Base-by-base conservation (phyloP, 495 filamentous ascomycete genomes). In the Aspergillus conjunctus region DNA sequence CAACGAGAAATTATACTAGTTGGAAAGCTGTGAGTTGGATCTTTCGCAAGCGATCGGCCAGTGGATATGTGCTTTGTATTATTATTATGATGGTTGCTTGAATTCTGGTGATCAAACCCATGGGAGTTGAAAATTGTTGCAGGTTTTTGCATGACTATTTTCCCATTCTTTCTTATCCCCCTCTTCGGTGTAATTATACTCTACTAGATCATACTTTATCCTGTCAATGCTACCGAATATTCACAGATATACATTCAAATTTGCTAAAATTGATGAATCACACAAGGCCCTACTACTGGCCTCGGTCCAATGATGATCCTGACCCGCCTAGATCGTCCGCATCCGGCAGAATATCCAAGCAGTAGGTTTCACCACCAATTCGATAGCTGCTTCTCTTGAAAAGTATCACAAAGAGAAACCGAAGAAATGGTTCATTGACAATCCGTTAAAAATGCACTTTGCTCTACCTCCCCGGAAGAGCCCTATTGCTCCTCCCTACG, bases 391-490 rank as follows among this genome's bases (percentile, higher is more conserved):
- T 49, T 59, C 37, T 55, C 39, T 49, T 39, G 7, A 20, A 33
- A 17, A 48, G 44, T 14, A 53, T 33, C 30, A 10, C 31, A n/a
- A 21, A 4, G 8, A 21, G 49, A 32, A 22, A 33, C 37, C 37
- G 48, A 48, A 50, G 26, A 26, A 37, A 52, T 60, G 18, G 22
- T 37, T 31, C 11, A 26, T 39, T 33, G 11, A 60, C 46, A 39
- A 39, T 26, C 20, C 41, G 39, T 17, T 21, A 64, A 75, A 64
- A 61, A 97, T 98, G 93, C 93, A 98, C 69, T 93, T 92, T 80
- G 93, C 93, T 56, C 77, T 93, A 61, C 93, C 92, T 57, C 87
- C 91, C 59, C 88, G 92, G 68, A 94, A 90, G 74, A 85, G 85
- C 65, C 90, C 87, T 58, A 83, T 87, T 65, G 83, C 89, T 54